phyloP scores from a whole-genome alignment of 805 yeast species.

The Metschnikowia colocasiae region DNA sequence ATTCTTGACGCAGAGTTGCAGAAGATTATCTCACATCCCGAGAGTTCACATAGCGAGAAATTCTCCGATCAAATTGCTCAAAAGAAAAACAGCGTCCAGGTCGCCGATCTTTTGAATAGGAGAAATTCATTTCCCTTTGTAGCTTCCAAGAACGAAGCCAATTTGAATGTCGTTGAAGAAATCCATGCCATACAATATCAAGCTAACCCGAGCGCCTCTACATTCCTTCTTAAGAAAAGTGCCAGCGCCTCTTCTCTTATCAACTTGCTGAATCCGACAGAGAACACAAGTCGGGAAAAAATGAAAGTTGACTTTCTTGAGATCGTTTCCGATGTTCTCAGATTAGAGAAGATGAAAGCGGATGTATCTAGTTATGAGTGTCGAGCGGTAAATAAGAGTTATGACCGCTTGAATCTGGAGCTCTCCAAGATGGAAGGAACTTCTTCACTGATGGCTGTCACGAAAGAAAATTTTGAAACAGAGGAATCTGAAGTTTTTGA shows the following conservation, averaged over 20 bases:
- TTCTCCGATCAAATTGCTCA: neutral
- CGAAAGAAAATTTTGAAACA: constrained; percentile 25
- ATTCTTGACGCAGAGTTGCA: constrained; percentile 12
- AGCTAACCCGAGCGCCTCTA: neutral
- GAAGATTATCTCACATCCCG: constrained; percentile 5
- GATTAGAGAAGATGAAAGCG: constrained; percentile 3
- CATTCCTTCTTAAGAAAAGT: constrained; percentile 10
- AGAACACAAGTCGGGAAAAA: constrained; percentile 7
- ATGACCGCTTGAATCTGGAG: constrained; percentile 26
- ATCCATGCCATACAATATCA: constrained; percentile 9
- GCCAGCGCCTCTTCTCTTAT: constrained; percentile 24
- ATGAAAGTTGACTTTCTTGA: constrained; percentile 8
- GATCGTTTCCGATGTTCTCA: neutral
- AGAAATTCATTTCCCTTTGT: constrained; percentile 35
- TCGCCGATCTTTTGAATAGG: constrained; percentile 22
- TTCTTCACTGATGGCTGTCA: constrained; percentile 25
- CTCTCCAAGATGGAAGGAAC: constrained; percentile 27
- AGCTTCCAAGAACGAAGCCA: constrained; percentile 15
- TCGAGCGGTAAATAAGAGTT: neutral
- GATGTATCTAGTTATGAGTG: constrained; percentile 1
- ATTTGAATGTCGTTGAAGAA: constrained; percentile 22
- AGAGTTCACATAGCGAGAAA: neutral
- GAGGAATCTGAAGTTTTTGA: constrained; percentile 29
- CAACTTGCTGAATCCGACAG: constrained; percentile 12
- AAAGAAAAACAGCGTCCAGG: neutral